Evolutionary conservation across 768 basidiomycete species (phyloP).

Genomic region (Podaxis sp.): DNA sequence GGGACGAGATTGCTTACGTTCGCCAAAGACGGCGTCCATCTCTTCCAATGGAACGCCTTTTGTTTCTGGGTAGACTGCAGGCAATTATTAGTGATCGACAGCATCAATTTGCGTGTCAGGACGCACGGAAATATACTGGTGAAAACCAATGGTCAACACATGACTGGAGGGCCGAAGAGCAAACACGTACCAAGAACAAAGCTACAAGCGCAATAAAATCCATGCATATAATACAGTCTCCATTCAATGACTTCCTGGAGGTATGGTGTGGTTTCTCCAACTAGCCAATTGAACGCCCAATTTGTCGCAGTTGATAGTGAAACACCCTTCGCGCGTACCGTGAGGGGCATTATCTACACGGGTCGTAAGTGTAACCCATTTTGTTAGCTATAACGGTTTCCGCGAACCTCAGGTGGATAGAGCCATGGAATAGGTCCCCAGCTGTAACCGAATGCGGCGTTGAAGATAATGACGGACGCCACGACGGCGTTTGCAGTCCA

Average conservation of each 20-base stretch:
- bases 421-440: slow-evolving; percentile 86
- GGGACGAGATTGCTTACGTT: slow-evolving; percentile 44
- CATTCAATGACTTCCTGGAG: slow-evolving; percentile 85
- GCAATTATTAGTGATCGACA: not conserved
- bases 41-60: slow-evolving; percentile 82
- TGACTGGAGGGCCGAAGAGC: not conserved
- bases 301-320: slow-evolving; percentile 87
- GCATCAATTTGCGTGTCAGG: not conserved
- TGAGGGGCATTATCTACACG: slow-evolving; percentile 75
- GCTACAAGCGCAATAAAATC: slow-evolving; percentile 80
- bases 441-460: slow-evolving; percentile 88
- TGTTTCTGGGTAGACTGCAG: slow-evolving; percentile 75
- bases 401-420: slow-evolving; percentile 69
- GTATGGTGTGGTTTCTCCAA: slow-evolving; percentile 80
- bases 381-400: not conserved
- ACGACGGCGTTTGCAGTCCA: slow-evolving; percentile 86
- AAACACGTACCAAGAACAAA: slow-evolving; percentile 60
- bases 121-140: slow-evolving; percentile 70
- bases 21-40: slow-evolving; percentile 83
- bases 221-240: slow-evolving; percentile 91
- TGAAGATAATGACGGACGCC: slow-evolving; percentile 80
- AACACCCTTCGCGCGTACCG: slow-evolving; percentile 86
- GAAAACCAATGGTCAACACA: not conserved
- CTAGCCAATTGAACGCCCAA: slow-evolving; percentile 82
- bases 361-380: not conserved